Evolutionary conservation across 768 basidiomycete genomes (phyloP).

Genomic region (Dendrothele bispora): DNA sequence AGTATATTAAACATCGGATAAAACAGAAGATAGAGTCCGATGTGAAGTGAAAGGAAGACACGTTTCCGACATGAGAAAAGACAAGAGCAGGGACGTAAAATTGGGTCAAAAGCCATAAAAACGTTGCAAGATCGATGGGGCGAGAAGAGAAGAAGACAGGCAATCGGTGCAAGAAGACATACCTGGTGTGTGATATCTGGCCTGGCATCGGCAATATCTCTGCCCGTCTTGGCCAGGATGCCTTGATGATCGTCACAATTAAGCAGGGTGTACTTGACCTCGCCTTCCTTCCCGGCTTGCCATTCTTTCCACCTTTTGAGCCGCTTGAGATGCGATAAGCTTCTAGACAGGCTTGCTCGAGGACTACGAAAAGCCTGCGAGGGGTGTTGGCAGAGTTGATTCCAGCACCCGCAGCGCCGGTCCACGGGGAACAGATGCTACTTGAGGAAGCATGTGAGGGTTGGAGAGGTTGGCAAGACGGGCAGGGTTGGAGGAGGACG

Average conservation of each 20-base stretch:
- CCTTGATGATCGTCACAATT: slow-evolving; percentile 99
- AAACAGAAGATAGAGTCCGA: slow-evolving; percentile 10
- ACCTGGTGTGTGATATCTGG: slow-evolving; percentile 99
- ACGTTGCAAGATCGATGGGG: too few species aligned
- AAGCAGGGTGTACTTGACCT: slow-evolving; percentile 93
- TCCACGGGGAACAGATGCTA: slow-evolving; percentile 69
- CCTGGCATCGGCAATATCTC: slow-evolving; percentile 98
- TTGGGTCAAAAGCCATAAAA: too few species aligned
- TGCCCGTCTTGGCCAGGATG: slow-evolving; percentile 93
- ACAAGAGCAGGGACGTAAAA: background rate
- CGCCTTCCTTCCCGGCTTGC: slow-evolving; percentile 62
- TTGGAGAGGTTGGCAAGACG: slow-evolving; percentile 56
- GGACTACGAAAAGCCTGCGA: slow-evolving; percentile 83
- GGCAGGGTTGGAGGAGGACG: slow-evolving; percentile 38
- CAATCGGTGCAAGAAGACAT: slow-evolving; percentile 16
- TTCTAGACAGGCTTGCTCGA: slow-evolving; percentile 95
- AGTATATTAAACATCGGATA: slow-evolving; percentile 3
- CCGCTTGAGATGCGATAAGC: slow-evolving; percentile 83
- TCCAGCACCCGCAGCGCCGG: slow-evolving; percentile 7
- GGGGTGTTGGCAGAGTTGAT: slow-evolving; percentile 6
- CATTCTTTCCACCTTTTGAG: slow-evolving; percentile 44
- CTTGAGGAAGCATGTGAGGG: slow-evolving; percentile 80
- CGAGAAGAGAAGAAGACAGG: background rate
- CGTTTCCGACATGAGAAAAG: background rate
- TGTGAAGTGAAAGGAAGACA: too few species aligned